phyloP scores from a whole-genome alignment of 768 basidiomycete genomes.

The Mycena epipterygia region DNA sequence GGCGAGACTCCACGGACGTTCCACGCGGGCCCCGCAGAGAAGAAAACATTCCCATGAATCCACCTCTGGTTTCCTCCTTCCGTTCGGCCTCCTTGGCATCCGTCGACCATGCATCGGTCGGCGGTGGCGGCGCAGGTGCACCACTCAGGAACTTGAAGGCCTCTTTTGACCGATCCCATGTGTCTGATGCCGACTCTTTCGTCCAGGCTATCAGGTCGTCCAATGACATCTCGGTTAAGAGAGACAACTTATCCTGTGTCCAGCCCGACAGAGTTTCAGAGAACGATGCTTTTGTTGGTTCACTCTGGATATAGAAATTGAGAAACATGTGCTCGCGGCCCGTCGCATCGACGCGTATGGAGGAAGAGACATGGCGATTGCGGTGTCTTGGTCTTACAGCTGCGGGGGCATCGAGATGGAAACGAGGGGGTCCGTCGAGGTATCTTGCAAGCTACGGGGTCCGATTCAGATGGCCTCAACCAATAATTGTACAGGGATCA shows the following conservation, averaged over 20 bases:
- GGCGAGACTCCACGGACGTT: slow-evolving; percentile 43
- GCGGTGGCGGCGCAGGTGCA: slow-evolving; percentile 58
- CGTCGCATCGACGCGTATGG: slow-evolving; percentile 77
- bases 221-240: slow-evolving; percentile 65
- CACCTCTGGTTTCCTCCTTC: slow-evolving; percentile 48
- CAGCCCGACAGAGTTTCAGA: slow-evolving; percentile 59
- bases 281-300: slow-evolving; percentile 62
- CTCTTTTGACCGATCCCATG: slow-evolving; percentile 65
- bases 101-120: slow-evolving; percentile 46
- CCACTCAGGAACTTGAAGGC: slow-evolving; percentile 84
- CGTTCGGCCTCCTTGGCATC: slow-evolving; percentile 45
- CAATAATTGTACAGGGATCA: background rate
- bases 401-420: slow-evolving; percentile 90
- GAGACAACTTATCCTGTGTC: slow-evolving; percentile 54
- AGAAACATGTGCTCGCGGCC: slow-evolving; percentile 89
- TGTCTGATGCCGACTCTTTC: slow-evolving; percentile 53
- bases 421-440: slow-evolving; percentile 75
- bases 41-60: slow-evolving; percentile 76
- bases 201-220: slow-evolving; percentile 67
- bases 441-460: slow-evolving; percentile 73
- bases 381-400: slow-evolving; percentile 82
- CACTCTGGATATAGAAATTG: slow-evolving; percentile 84
- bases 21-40: slow-evolving; percentile 62
- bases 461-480: slow-evolving; percentile 23
- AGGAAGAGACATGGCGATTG: slow-evolving; percentile 85